These are phyloP conservation scores for Apiotrichum gracile DNA, from an alignment of 1,284 basidiomycete species.

Conservation along the genomic window DNA sequence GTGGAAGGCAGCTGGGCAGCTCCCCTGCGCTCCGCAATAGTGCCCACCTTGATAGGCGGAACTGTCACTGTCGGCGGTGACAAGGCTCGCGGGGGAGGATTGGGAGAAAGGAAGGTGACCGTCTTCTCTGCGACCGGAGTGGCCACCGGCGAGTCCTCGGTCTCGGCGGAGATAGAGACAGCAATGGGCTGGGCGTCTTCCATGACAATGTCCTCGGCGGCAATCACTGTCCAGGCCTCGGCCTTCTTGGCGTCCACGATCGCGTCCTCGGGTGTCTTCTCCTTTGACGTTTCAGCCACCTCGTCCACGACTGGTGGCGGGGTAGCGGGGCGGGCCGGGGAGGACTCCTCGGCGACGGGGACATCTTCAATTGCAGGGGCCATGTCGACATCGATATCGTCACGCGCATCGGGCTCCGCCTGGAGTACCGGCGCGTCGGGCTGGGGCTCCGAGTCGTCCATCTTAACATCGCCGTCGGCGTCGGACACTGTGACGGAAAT, in stretches of 20 bases:
- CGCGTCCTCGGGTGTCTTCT: not conserved
- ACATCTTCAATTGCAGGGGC: not conserved
- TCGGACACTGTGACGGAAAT: not conserved
- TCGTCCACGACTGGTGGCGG: too few relatives aligned
- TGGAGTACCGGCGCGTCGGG: not conserved
- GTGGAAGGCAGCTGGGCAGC: constrained; percentile 18
- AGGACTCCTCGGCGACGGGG: not conserved
- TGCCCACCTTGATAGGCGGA: constrained; percentile 9
- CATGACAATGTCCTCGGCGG: not conserved
- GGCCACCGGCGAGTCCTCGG: not conserved
- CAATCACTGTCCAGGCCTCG: not conserved
- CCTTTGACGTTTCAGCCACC: too few relatives aligned
- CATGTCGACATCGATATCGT: not conserved
- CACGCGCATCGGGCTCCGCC: not conserved
- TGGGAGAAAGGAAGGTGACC: constrained; percentile 11
- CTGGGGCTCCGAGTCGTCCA: not conserved
- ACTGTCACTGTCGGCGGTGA: not conserved
- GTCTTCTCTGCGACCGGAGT: constrained; percentile 5
- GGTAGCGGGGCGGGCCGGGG: too few relatives aligned
- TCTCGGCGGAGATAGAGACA: not conserved
- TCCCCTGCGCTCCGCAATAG: constrained; percentile 32
- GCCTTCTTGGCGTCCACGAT: not conserved
- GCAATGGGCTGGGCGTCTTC: not conserved
- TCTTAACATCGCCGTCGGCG: constrained; percentile 4
- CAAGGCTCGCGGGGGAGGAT: not conserved